Evolutionary conservation across 176 grass and related monocot species (phyloP), one percentile per base, ranked within the genome.

Genomic region (Zea mays): DNA sequence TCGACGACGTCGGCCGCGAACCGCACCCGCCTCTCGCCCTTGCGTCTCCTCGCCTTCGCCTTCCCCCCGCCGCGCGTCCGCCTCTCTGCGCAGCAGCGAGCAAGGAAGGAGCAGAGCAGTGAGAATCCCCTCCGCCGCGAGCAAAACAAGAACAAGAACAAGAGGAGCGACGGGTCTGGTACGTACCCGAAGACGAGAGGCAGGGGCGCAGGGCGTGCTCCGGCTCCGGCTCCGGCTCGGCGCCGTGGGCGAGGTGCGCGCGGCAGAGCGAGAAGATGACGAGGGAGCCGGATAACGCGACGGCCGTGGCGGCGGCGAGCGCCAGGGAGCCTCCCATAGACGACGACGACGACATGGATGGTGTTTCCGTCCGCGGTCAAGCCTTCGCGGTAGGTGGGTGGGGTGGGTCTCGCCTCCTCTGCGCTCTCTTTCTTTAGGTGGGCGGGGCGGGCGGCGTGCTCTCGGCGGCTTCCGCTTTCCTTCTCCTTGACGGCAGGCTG

Each of bases 271-370:
- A 90, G 84, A 89, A 75, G 74, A 97, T 74, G 71, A 93, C 84
- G 62, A 97, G 69, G 9, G 93, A 93, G 56, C 93, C 90, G 12
- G 93, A 97, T 43, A 97, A 76, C 14, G 93, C 93, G 70, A 97
- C 84, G 86, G 93, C 93, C 0, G 93, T 97, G 38, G 90, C 93
- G 3, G 88, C 93, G 0, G 84, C 93, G 6, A 97, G 77, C 38
- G 88, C 93, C 0, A 94, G 79, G 12, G 92, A 90, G 33, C 79
- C 74, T 65, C 86, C 80, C 61, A 82, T 82, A 11, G 75, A 79
- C 51, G 77, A 58, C 45, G 84, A 78, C 2, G 85, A 79, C 2
- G 85, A 77, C 81, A 83, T 83, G 54, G 54, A 57, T 57, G 54
- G 17, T 0, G 52, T n/a, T 3, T n/a, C 52, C 52, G 54, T n/a